Evolutionary conservation across 257 asterid genomes (phyloP), one percentile per base, ranked within the genome.

Genomic region (Solanum medicagineum): DNA sequence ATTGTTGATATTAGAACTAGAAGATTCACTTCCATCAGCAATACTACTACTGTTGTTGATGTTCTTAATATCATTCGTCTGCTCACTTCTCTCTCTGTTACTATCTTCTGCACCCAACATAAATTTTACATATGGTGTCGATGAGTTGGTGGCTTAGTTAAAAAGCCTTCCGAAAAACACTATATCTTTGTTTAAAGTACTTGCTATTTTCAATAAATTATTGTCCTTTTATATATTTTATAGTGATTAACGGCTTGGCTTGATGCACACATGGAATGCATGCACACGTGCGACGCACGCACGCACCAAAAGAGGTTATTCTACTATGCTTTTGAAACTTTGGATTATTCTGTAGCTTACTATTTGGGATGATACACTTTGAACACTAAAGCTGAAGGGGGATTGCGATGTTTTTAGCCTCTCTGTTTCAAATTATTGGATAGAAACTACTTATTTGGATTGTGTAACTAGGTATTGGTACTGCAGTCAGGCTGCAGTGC

Each of bases 71-170:
- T 85, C 89, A 12, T 81, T 80, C 55, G 36, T 20, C 55, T 86
- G 91, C 85, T 91, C 92, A 54, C 42, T 5, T 29, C 89, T 66
- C 80, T 88, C 89, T 63, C 80, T 85, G 86, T 87, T 89, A 83
- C 88, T 89, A 56, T 88, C 97, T 80, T 94, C 98, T 89, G 90
- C 98, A 84, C 92, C 97, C 93, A 93, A 91, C 83, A 91, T 84
- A 87, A 96, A 96, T 89, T 93, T 94, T 88, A 96, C 99, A 81
- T 98, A 95, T 40, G 79, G 56, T 14, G 92, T 36, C 42, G 6
- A 36, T 36, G 42, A 36, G 42, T 36, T 36, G 42, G 6, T 36
- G 42, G 6, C 42, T 36, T 36, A 36, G 42, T 36, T 5, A 36
- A 5, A 36, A 36, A 36, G 42, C 42, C 42, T 81, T 79, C 91